These are phyloP conservation scores for Lycium ferocissimum DNA, from an alignment of 257 asterid genomes.

Conservation along the genomic window DNA sequence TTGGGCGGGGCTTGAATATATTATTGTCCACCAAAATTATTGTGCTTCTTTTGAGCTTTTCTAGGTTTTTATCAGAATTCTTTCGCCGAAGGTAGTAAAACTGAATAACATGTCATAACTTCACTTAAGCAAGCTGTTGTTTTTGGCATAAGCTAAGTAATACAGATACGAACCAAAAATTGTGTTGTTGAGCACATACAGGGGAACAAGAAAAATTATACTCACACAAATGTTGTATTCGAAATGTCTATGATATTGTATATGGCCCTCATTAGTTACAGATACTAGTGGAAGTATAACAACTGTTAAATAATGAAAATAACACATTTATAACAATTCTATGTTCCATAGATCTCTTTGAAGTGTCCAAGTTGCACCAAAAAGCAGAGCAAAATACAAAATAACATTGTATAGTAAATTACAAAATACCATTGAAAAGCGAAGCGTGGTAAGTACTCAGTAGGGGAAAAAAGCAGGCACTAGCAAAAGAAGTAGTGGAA, in stretches of 20 bases:
- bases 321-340: background rate
- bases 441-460: background rate
- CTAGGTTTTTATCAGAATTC: background rate
- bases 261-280: background rate
- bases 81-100: background rate
- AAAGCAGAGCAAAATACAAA: background rate
- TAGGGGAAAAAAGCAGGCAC: background rate
- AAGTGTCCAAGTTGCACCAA: background rate
- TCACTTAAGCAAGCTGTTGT: background rate
- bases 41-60: background rate
- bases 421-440: background rate
- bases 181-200: background rate
- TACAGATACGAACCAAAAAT: background rate
- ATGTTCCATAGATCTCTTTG: background rate
- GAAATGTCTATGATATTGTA: background rate
- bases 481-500: background rate
- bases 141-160: background rate
- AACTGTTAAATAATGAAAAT: background rate
- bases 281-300: background rate
- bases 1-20: background rate
- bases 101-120: background rate
- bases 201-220: background rate
- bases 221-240: background rate
- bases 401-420: background rate
- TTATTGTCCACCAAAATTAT: background rate